Percentiles rank a stretch among this genome's conserved stretches.
phyloP scores from a whole-genome alignment of 305 asterid species.

The Solanum aculeatissimum region DNA sequence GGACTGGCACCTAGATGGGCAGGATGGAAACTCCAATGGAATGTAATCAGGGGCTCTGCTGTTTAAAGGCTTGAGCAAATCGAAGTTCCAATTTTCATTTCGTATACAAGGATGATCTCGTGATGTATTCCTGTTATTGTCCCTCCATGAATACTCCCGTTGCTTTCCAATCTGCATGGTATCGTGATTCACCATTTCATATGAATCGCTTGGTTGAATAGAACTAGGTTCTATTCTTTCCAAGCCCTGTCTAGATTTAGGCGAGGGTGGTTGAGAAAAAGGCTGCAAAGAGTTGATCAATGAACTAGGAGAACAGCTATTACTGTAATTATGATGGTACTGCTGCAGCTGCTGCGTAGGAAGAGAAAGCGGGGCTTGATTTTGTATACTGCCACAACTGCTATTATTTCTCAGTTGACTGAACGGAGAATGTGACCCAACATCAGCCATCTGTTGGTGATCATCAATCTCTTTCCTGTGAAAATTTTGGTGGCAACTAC shows the following conservation, averaged over 20 bases:
- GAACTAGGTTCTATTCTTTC: conserved; percentile 42
- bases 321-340: neutral
- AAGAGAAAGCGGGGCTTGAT: neutral
- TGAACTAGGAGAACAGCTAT: conserved; percentile 27
- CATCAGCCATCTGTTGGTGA: neutral
- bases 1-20: conserved; percentile 48
- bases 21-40: conserved; percentile 32
- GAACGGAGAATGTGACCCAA: neutral
- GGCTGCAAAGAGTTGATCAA: conserved; percentile 27
- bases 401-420: neutral
- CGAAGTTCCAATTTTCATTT: conserved; percentile 30
- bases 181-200: conserved; percentile 51
- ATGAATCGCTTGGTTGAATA: conserved; percentile 35
- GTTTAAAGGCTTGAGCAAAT: conserved; percentile 24
- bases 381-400: neutral
- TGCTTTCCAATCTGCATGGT: conserved; percentile 34
- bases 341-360: neutral
- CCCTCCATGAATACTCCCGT: conserved; percentile 49
- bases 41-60: conserved; percentile 38
- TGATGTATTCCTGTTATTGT: conserved; percentile 13
- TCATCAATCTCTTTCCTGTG: conserved; percentile 29
- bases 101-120: conserved; percentile 23
- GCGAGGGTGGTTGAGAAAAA: conserved; percentile 36
- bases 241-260: conserved; percentile 26
- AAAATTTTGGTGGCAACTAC: conserved; percentile 53